Percentiles rank a stretch among this genome's conserved stretches.
Conservation (phyloP, 495 filamentous ascomycete species). For the Penicillium arizonense region DNA sequence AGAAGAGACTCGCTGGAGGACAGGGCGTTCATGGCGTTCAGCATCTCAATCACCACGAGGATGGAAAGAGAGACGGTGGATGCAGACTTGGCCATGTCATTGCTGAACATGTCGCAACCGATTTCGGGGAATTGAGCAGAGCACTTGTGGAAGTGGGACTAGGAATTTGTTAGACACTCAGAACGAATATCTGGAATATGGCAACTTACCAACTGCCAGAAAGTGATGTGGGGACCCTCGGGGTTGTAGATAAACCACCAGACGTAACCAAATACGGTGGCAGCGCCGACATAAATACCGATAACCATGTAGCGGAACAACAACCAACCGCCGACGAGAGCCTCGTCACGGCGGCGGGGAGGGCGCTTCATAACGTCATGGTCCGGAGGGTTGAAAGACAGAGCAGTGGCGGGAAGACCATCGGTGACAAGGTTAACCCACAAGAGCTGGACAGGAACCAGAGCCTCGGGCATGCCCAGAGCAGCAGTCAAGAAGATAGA, state of each 20-base stretch:
- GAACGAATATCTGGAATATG: neutral
- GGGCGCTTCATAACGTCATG: slow-evolving; percentile 94
- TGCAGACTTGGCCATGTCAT: slow-evolving; percentile 85
- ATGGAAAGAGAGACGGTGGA: slow-evolving; percentile 93
- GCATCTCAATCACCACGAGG: slow-evolving; percentile 98
- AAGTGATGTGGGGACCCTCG: slow-evolving; percentile 87
- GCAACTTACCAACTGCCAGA: slow-evolving; percentile 73
- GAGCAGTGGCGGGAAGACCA: slow-evolving; percentile 91
- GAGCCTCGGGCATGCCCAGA: slow-evolving; percentile 94
- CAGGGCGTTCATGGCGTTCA: slow-evolving; percentile 99
- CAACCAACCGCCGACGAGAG: slow-evolving; percentile 89
- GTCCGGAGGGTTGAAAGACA: slow-evolving; percentile 97
- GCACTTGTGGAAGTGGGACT: slow-evolving; percentile 93
- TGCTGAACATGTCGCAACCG: slow-evolving; percentile 90
- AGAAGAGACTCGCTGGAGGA: slow-evolving; percentile 93
- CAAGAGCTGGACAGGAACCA: slow-evolving; percentile 95
- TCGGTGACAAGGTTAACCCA: slow-evolving; percentile 99
- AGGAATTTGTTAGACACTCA: slow-evolving; percentile 13
- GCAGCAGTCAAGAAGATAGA: slow-evolving; percentile 99
- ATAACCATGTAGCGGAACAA: slow-evolving; percentile 98
- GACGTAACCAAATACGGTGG: slow-evolving; percentile 95
- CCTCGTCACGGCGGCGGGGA: slow-evolving; percentile 87
- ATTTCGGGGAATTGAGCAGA: slow-evolving; percentile 82
- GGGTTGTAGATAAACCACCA: slow-evolving; percentile 99
- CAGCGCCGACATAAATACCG: slow-evolving; percentile 89